These are phyloP conservation scores for Gentiana macrophylla DNA, from an alignment of 257 asterid genomes.

Conservation along the genomic window DNA sequence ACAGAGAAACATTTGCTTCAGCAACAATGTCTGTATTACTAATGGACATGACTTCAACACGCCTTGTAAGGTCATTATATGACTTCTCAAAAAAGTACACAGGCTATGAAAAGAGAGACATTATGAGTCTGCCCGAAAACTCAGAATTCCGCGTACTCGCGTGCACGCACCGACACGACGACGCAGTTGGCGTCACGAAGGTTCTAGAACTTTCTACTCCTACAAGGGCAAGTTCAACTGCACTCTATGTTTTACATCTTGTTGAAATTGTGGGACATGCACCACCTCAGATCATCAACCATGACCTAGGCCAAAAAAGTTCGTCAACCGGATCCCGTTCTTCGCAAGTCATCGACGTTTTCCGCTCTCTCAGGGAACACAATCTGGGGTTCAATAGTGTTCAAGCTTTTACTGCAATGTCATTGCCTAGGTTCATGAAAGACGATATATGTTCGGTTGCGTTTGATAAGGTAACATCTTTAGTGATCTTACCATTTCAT, in stretches of 20 bases:
- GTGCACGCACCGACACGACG: slow-evolving; percentile 49
- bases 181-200: slow-evolving; percentile 34
- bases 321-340: slow-evolving; percentile 44
- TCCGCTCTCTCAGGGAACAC: slow-evolving; percentile 31
- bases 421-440: slow-evolving; percentile 62
- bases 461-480: slow-evolving; percentile 46
- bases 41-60: slow-evolving; percentile 26
- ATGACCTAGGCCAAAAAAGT: slow-evolving; percentile 52
- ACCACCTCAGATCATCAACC: slow-evolving; percentile 55
- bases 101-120: slow-evolving; percentile 63
- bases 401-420: slow-evolving; percentile 60
- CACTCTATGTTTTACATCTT: slow-evolving; percentile 47
- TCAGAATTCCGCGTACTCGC: slow-evolving; percentile 51
- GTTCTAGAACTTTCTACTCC: slow-evolving; percentile 46
- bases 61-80: slow-evolving; percentile 31
- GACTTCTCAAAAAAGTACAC: slow-evolving; percentile 46
- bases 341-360: slow-evolving; percentile 42
- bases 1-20: slow-evolving; percentile 62
- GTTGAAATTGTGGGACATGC: slow-evolving; percentile 66
- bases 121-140: slow-evolving; percentile 36
- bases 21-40: slow-evolving; percentile 37
- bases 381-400: slow-evolving; percentile 20
- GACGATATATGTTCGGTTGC: slow-evolving; percentile 65
- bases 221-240: slow-evolving; percentile 40
- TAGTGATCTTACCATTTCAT: slow-evolving; percentile 68